Percentiles rank a stretch among this genome's conserved stretches.
Evolutionary conservation across 805 yeast species (phyloP).

Genomic region (Zygoascus flipseniorum): DNA sequence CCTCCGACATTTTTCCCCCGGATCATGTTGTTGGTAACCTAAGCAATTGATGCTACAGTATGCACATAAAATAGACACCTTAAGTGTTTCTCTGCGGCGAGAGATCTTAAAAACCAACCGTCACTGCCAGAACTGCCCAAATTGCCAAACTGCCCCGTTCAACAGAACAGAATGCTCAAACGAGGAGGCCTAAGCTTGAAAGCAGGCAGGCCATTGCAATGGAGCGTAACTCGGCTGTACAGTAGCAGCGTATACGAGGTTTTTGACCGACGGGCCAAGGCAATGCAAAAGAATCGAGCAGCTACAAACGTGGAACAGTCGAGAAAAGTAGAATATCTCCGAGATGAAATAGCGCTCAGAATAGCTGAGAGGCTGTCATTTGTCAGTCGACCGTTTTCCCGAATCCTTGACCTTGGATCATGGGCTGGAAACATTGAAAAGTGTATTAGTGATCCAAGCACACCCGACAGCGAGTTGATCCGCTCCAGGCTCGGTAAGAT

Average conservation of each 20-base stretch:
- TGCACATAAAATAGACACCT: no score
- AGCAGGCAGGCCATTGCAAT: no score
- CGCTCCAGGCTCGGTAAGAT: constrained; percentile 44
- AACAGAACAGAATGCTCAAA: no score
- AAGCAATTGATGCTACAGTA: no score
- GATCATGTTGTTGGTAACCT: no score
- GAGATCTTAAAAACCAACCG: no score
- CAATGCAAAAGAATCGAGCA: constrained; percentile 50
- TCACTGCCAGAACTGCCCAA: no score
- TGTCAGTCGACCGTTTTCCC: constrained; percentile 53
- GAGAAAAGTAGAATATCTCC: constrained; percentile 57
- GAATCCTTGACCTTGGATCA: constrained; percentile 64
- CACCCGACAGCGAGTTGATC: constrained; percentile 46
- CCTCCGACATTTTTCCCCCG: no score
- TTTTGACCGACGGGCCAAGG: constrained; percentile 57
- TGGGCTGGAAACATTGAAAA: constrained; percentile 58
- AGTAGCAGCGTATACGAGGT: constrained; percentile 33
- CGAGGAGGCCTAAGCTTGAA: no score
- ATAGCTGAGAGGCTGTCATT: constrained; percentile 71
- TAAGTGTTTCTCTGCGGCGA: no score
- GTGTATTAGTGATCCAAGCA: constrained; percentile 32
- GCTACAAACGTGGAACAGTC: constrained; percentile 39
- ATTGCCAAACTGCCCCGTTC: no score
- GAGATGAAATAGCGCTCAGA: constrained; percentile 64
- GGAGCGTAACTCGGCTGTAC: neutral